Base-by-base conservation (phyloP, 768 basidiomycete species). In the Austroboletus festivus region DNA sequence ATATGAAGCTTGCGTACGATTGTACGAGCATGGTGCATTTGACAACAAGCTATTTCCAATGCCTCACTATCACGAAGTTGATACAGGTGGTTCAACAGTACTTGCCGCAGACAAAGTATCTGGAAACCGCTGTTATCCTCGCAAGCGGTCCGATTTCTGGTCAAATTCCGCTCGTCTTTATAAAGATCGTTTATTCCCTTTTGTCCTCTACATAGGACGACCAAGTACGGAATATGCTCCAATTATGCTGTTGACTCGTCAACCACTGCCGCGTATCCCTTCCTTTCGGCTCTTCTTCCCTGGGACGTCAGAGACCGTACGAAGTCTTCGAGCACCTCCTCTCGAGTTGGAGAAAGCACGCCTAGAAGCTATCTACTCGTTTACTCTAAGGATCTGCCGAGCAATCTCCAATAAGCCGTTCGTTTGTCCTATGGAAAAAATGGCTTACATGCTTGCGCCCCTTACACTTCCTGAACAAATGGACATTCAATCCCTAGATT, bases 111-210 rank as follows among this genome's bases (percentile, higher is more conserved):
- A 61, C 28, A 70, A 68, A 47, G 44, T 53, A 4, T 56, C 67
- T 35, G 81, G 81, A 10, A 76, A 77, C 12, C 74, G 77, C 33
- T 67, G 71, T 43, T 87, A 90, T 67, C 63, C 68, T 12, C 74
- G 78, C 51, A 85, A 79, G 63, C 65, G 61, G 39, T 80, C 89
- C n/a, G 66, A 72, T 33, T 88, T 92, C 60, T 91, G 90, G 90
- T 52, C 53, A 12, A 77, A 79, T 54, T 62, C 71, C 48, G 57
- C 42, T 55, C 60, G 59, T 45, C 49, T 51, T 60, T 16, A 57
- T 51, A n/a, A 52, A 23, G 31, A 44, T 52, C 26, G 52, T 56
- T 21, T 60, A 47, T 47, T 61, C 44, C 59, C 73, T 8, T 64
- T 86, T 26, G 68, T 89, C 34, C 61, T 72, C 42, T 62, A 63